Evolutionary conservation across 2,329 filamentous ascomycete species (phyloP).

Genomic region (Kalmusia sp.): DNA sequence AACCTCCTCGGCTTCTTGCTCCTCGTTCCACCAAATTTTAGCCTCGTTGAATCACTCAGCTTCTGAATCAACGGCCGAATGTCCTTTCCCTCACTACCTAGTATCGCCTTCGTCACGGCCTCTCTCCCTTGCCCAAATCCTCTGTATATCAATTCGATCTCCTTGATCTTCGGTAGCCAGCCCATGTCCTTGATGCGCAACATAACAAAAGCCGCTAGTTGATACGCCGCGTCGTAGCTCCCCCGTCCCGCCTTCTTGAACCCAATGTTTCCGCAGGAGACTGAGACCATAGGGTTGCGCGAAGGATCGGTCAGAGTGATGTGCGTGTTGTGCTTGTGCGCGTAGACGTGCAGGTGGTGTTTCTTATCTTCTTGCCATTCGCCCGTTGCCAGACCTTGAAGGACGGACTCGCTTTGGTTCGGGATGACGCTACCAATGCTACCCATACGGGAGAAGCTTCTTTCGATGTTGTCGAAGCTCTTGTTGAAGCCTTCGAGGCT

Average conservation of each 20-base stretch:
- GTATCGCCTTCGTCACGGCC: conserved; percentile 84
- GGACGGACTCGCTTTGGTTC: not conserved
- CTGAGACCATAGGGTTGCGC: conserved; percentile 77
- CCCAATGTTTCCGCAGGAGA: conserved; percentile 88
- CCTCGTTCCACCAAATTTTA: conserved; percentile 96
- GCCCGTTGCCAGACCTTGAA: conserved; percentile 23
- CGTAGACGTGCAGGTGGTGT: conserved; percentile 86
- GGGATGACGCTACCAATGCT: conserved; percentile 30
- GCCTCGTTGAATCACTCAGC: conserved; percentile 83
- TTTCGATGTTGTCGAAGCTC: conserved; percentile 16
- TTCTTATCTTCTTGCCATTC: conserved; percentile 60
- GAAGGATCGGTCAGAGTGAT: conserved; percentile 87
- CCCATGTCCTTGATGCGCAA: conserved; percentile 84
- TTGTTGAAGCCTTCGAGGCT: conserved; percentile 9
- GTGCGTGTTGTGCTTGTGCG: conserved; percentile 94
- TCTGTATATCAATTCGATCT: conserved; percentile 80
- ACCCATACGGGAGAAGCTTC: conserved; percentile 16
- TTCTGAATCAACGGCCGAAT: conserved; percentile 77
- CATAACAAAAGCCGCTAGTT: conserved; percentile 83
- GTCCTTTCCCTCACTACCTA: conserved; percentile 82
- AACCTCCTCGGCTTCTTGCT: conserved; percentile 85
- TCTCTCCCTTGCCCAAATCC: conserved; percentile 89
- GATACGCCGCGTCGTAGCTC: conserved; percentile 90
- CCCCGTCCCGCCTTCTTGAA: conserved; percentile 83
- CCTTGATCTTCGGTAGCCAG: conserved; percentile 75